Evolutionary conservation across 805 yeast genomes (phyloP).

Genomic region (Candida berthetii): DNA sequence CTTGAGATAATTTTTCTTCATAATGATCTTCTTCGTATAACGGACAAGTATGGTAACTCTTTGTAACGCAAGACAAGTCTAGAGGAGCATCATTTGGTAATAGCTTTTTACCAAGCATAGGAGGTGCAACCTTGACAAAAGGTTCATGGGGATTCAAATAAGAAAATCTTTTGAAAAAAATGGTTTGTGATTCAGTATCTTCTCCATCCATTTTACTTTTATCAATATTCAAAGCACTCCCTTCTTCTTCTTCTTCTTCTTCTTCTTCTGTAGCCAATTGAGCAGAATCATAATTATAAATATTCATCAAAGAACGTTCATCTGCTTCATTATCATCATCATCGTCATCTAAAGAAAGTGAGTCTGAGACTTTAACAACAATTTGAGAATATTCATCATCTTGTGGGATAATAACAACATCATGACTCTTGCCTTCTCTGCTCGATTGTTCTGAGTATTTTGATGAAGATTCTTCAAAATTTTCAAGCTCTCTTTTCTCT

Average conservation of each 20-base stretch:
- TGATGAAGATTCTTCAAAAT: background rate
- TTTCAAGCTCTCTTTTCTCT: background rate
- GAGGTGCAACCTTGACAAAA: conserved; percentile 14
- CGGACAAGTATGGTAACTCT: conserved; percentile 5
- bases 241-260: background rate
- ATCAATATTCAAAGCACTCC: no score
- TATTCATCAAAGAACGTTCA: background rate
- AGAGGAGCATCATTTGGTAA: conserved; percentile 13
- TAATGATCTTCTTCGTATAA: conserved; percentile 3
- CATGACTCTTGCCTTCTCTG: background rate
- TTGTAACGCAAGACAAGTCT: conserved; percentile 14
- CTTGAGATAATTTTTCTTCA: conserved; percentile 3
- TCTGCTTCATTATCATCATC: background rate
- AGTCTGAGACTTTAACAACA: no score
- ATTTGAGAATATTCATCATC: no score
- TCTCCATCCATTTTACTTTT: conserved; percentile 3
- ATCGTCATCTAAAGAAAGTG: no score
- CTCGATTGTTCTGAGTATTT: background rate
- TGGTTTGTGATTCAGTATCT: conserved; percentile 1
- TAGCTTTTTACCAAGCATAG: conserved; percentile 12
- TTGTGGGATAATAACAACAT: no score
- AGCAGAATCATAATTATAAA: conserved; percentile 7
- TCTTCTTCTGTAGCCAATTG: background rate
- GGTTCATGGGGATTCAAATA: conserved; percentile 10
- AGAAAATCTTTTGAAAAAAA: conserved; percentile 1